phyloP scores from a whole-genome alignment of 1,284 basidiomycete species.

The Melanopsichium pennsylvanicum region DNA sequence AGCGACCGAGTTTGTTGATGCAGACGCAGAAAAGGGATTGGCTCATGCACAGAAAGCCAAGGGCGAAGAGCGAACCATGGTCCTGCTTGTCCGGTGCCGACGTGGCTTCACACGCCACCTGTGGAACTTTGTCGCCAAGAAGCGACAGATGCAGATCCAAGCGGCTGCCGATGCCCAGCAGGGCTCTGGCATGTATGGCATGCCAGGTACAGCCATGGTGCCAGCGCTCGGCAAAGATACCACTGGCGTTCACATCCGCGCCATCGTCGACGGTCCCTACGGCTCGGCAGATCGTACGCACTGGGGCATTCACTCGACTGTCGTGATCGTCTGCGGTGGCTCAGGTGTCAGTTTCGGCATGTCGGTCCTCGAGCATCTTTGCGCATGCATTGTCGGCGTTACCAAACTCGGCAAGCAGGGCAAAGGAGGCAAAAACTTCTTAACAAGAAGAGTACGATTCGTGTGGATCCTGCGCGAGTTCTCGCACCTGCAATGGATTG shows the following conservation, averaged over 20 bases:
- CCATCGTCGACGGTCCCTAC: constrained; percentile 79
- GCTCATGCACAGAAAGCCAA: constrained; percentile 64
- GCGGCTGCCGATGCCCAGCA: constrained; percentile 48
- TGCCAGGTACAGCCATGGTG: constrained; percentile 50
- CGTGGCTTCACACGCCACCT: constrained; percentile 79
- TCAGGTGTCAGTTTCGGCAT: constrained; percentile 81
- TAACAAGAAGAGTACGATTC: constrained; percentile 75
- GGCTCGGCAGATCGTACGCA: constrained; percentile 76
- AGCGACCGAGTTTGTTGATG: constrained; percentile 46
- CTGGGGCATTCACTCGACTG: constrained; percentile 74
- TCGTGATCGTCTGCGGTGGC: constrained; percentile 79
- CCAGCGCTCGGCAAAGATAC: constrained; percentile 45
- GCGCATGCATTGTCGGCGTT: constrained; percentile 71
- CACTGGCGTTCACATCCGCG: constrained; percentile 73
- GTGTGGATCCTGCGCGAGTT: constrained; percentile 86
- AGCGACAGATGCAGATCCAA: constrained; percentile 51
- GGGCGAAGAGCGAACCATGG: constrained; percentile 70
- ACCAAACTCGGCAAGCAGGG: constrained; percentile 42
- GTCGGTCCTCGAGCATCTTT: constrained; percentile 77
- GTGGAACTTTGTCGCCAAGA: constrained; percentile 70
- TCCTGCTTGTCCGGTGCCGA: constrained; percentile 79
- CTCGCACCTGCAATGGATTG: constrained; percentile 83
- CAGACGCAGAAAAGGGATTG: constrained; percentile 37
- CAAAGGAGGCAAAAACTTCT: constrained; percentile 67
- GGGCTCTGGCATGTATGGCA: constrained; percentile 22